A percentile compares a stretch with the other conserved stretches of the same genome.
Evolutionary conservation across 257 asterid species (phyloP).

Genomic region (Nicotiana tabacum): DNA sequence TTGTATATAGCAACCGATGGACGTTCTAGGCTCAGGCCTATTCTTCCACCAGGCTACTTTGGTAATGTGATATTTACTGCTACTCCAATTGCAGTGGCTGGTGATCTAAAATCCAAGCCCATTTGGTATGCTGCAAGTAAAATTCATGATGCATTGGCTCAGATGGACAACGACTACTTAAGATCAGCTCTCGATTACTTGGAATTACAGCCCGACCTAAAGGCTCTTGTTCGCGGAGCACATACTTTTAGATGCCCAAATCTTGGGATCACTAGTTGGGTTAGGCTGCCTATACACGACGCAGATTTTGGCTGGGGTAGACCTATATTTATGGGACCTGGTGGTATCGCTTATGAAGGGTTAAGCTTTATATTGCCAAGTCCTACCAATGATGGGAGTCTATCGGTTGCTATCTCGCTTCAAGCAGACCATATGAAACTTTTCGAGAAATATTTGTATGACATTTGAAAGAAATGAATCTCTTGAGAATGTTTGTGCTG

Average conservation of each 20-base stretch:
- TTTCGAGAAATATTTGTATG: conserved; percentile 59
- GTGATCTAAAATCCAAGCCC: conserved; percentile 53
- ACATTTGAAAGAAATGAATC: conserved; percentile 29
- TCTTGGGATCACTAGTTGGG: conserved; percentile 89
- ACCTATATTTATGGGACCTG: conserved; percentile 85
- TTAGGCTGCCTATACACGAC: conserved; percentile 70
- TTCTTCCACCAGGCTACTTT: conserved; percentile 67
- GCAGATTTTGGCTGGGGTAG: conserved; percentile 84
- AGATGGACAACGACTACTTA: conserved; percentile 75
- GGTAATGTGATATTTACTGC: conserved; percentile 81
- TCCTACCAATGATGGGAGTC: conserved; percentile 52
- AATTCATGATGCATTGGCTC: conserved; percentile 56
- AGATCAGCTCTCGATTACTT: conserved; percentile 72
- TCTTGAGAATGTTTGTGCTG: not conserved
- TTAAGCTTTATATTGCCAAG: conserved; percentile 68
- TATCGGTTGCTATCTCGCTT: conserved; percentile 64
- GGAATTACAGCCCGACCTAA: conserved; percentile 76
- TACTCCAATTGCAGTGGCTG: conserved; percentile 59
- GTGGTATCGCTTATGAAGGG: conserved; percentile 81
- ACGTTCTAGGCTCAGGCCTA: conserved; percentile 53
- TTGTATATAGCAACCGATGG: conserved; percentile 79
- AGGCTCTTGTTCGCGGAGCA: conserved; percentile 73
- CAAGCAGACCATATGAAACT: conserved; percentile 70
- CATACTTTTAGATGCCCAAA: conserved; percentile 82
- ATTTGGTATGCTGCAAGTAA: conserved; percentile 59